Evolutionary conservation across 148 eudicot species (phyloP).

Genomic region (Silene uniflora): DNA sequence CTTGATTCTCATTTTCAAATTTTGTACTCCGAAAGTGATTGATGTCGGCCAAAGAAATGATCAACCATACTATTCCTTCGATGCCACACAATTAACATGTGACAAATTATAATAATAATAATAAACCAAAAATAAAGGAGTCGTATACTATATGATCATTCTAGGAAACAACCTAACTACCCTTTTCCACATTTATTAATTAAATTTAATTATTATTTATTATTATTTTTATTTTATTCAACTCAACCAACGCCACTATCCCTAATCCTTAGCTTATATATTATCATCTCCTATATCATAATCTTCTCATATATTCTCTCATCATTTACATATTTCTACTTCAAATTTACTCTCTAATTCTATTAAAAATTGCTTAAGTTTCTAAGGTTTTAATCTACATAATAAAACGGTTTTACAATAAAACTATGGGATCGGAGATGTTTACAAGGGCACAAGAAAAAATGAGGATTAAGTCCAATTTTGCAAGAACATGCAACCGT

Average conservation of each 20-base stretch:
- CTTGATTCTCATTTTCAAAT: background rate
- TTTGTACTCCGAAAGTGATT: background rate
- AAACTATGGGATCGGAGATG: background rate
- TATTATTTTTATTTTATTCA: background rate
- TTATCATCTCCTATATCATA: background rate
- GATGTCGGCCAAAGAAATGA: slow-evolving; percentile 10
- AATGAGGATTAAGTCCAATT: slow-evolving; percentile 1
- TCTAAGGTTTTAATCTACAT: background rate
- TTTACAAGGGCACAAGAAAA: background rate
- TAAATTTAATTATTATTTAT: background rate
- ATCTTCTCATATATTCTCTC: background rate
- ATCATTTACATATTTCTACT: background rate
- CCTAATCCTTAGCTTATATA: background rate
- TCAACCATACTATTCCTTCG: background rate
- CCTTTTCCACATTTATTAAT: slow-evolving; percentile 2
- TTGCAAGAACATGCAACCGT: slow-evolving; percentile 46
- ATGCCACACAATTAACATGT: slow-evolving; percentile 18
- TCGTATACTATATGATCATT: background rate
- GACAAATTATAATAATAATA: background rate
- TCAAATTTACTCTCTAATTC: background rate
- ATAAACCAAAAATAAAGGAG: no score
- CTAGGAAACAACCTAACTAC: slow-evolving; percentile 6
- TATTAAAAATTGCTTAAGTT: background rate
- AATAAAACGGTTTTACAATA: background rate
- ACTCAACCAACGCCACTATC: background rate